Evolutionary conservation across 2,329 filamentous ascomycete genomes (phyloP).

Genomic region (Torrubiella hemipterigena): DNA sequence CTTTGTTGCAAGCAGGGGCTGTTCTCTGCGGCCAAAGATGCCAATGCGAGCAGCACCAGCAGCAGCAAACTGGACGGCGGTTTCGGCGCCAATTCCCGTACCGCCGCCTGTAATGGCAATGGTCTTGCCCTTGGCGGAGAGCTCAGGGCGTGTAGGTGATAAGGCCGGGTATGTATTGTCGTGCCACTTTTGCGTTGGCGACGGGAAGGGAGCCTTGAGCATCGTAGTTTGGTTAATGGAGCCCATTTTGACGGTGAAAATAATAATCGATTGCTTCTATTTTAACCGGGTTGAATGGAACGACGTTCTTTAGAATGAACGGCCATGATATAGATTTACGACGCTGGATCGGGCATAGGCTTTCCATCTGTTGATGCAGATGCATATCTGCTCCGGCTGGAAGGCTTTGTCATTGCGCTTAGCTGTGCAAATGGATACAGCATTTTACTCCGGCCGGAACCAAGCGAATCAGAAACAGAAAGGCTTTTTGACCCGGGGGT

Average conservation of each 20-base stretch:
- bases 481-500: too few species aligned
- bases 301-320: too few species aligned
- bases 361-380: too few species aligned
- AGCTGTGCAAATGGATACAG: too few species aligned
- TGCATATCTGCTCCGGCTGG: too few species aligned
- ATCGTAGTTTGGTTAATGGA: conserved; percentile 1
- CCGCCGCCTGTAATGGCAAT: conserved; percentile 44
- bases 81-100: conserved; percentile 34
- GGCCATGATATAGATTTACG: too few species aligned
- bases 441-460: too few species aligned
- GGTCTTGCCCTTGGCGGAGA: conserved; percentile 24
- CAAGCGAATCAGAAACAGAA: too few species aligned
- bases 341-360: too few species aligned
- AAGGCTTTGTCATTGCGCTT: too few species aligned
- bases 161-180: conserved; percentile 14
- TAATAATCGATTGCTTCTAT: neutral
- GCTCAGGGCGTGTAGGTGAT: conserved; percentile 11
- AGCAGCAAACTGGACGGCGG: conserved; percentile 26
- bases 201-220: conserved; percentile 7
- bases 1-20: conserved; percentile 13
- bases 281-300: neutral
- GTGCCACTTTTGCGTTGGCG: conserved; percentile 9
- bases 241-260: neutral
- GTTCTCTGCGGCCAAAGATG: conserved; percentile 21
- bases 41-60: conserved; percentile 35